Evolutionary conservation across 2,329 filamentous ascomycete genomes (phyloP), one percentile per base, ranked within the genome.

Genomic region (Arthrobotrys sinensis): DNA sequence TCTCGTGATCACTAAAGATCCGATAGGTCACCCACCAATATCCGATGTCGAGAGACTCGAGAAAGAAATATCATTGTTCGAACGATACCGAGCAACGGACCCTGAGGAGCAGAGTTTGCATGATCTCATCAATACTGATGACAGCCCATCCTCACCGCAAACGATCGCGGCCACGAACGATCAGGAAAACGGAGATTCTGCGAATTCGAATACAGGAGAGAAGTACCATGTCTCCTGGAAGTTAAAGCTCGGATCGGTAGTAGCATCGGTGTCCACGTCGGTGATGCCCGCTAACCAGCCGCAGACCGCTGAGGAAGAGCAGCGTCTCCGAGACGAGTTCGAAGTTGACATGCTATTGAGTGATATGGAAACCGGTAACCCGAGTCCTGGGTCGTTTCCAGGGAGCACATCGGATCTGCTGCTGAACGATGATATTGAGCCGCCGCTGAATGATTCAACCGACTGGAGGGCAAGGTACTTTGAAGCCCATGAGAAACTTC

Each of bases 331-430:
- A 19, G 73, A 77, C 7, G 73, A 71, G 34, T 60, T 60, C 36
- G 55, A 60, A 11, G 73, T 77, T 24, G 73, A 77, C 36, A 77
- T 77, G 73, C 36, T 77, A 24, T 38, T 77, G 43, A 77, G 73
- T n/a, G 73, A 77, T 52, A 77, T 77, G 57, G 73, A 69, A 21
- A 77, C 73, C 21, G 73, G 65, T 12, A 71, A 71, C 36, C 73
- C 73, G 11, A 77, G 73, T n/a, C 73, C 73, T 11, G 66, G 73
- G 14, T 77, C 73, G 24, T 77, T 71, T 16, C 73, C 73, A 12
- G 73, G 73, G n/a, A 77, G 73, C 12, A 40, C 40, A 45, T 77
- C 73, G 14, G 73, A 77, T 48, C 38, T 71, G 19, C 16, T 77
- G 11, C 50, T 77, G 32, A 71, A 77, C 16, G 73, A 77, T 21